phyloP scores from a whole-genome alignment of 805 yeast species.

The Lachancea quebecensis region DNA sequence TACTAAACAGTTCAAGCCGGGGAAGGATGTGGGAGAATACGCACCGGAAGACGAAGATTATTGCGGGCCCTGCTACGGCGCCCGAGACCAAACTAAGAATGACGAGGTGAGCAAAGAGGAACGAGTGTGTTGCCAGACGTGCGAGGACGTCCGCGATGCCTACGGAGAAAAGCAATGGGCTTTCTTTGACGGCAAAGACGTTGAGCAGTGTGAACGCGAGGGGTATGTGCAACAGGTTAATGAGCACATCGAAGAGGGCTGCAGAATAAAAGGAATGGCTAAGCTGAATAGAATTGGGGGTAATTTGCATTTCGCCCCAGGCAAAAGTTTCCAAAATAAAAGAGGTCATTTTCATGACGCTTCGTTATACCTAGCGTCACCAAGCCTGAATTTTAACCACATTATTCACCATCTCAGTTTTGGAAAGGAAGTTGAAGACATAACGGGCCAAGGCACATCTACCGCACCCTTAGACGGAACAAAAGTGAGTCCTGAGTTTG shows the following conservation, averaged over 20 bases:
- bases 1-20: constrained; percentile 37
- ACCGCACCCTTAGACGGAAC: constrained; percentile 55
- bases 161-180: constrained; percentile 79
- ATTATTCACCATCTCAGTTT: constrained; percentile 73
- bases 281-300: constrained; percentile 82
- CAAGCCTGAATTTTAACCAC: constrained; percentile 70
- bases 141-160: constrained; percentile 74
- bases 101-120: constrained; percentile 34
- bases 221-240: constrained; percentile 67
- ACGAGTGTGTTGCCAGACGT: constrained; percentile 71
- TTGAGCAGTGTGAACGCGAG: constrained; percentile 86
- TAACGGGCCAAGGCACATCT: constrained; percentile 35
- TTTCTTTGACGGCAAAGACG: constrained; percentile 78
- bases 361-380: constrained; percentile 56
- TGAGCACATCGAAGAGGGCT: constrained; percentile 70
- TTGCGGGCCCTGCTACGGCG: constrained; percentile 92
- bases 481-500: constrained; percentile 27
- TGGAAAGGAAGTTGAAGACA: constrained; percentile 44
- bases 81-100: constrained; percentile 51
- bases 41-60: constrained; percentile 36
- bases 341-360: constrained; percentile 79
- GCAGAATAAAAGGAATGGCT: constrained; percentile 76
- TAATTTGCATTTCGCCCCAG: constrained; percentile 93
- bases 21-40: constrained; percentile 30
- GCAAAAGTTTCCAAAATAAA: constrained; percentile 53